Evolutionary conservation across 78 protist genomes (phyloP), one percentile per base, ranked within the genome.

Genomic region (slime mould (Dictyostelium discoideum)): DNA sequence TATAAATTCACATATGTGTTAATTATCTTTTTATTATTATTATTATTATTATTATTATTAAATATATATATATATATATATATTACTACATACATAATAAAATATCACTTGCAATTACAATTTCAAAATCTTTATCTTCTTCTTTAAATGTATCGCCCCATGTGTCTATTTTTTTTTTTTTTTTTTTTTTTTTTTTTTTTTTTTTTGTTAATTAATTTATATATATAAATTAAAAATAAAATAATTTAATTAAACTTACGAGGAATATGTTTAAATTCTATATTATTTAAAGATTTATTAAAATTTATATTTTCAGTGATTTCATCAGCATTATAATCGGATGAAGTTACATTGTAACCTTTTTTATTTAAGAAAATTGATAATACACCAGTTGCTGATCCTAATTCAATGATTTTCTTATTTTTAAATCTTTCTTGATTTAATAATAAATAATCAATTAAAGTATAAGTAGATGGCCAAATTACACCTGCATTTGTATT

Each of bases 81-180:
- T 4, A 40, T 40, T 40, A 42, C 46, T 42, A 42, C 46, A 42
- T 42, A 88, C 94, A 88, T 67, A 88, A 80, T 26, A 88, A 32
- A 67, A 88, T 88, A 88, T 88, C 94, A 46, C 94, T 88, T 24
- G 87, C 94, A 26, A 88, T 88, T 2, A 88, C 81, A 18, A 88
- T 39, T 67, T 88, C 94, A 46, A 88, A 88, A 46, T 88, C 57
- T 60, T 88, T 88, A 8, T 40, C 13, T 3, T 88, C 86, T 65
- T 57, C 81, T 24, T 77, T 78, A 5, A 88, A 88, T 40, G 26
- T 65, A 5, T 54, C 81, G 0, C 94, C 94, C 94, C 94, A 88
- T 57, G 94, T 65, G 18, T 88, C 92, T 42, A 42, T 42, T 42
- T 42, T 42, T 42, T 42, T 42, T 42, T 42, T 42, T 42, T 40